These are phyloP conservation scores for Blastocystis sp. DNA, from an alignment of 352 stramenopile species.

Conservation along the genomic window DNA sequence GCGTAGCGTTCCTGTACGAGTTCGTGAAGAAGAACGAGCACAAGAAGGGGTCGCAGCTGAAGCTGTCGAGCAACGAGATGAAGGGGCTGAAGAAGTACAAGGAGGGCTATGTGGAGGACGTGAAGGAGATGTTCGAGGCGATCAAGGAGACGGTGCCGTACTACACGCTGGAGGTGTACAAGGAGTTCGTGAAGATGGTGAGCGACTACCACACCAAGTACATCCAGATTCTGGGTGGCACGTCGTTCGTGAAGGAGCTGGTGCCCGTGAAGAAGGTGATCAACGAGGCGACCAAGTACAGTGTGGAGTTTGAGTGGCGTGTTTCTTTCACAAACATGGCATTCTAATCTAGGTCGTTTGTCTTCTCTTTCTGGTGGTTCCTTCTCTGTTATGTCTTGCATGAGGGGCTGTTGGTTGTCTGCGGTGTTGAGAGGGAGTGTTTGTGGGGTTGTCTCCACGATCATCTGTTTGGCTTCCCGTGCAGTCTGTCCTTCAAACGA, in stretches of 20 bases:
- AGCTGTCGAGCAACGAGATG: constrained; percentile 63
- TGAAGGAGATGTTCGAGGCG: constrained; percentile 12
- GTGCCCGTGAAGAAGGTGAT: constrained; percentile 45
- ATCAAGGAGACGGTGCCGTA: background rate
- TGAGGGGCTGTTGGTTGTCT: background rate
- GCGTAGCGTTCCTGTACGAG: constrained; percentile 36
- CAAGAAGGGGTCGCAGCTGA: constrained; percentile 64
- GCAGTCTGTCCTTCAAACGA: background rate
- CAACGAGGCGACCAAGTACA: background rate
- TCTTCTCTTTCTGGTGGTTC: background rate
- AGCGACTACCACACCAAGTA: constrained; percentile 62
- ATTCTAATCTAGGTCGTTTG: background rate
- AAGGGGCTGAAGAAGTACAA: background rate
- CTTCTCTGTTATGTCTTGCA: background rate
- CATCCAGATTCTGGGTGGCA: constrained; percentile 63
- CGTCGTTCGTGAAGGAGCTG: constrained; percentile 58
- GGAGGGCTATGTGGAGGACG: constrained; percentile 14
- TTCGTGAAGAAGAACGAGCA: constrained; percentile 66
- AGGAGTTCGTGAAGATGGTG: constrained; percentile 58
- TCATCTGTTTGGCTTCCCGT: too few species aligned
- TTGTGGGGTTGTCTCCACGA: too few species aligned
- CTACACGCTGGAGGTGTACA: constrained; percentile 53
- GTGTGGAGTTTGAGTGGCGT: background rate
- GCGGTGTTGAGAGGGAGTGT: too few species aligned
- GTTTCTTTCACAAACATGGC: background rate